phyloP scores from a whole-genome alignment of 169 alveolate genomes.

The Eimeria brunetti region DNA sequence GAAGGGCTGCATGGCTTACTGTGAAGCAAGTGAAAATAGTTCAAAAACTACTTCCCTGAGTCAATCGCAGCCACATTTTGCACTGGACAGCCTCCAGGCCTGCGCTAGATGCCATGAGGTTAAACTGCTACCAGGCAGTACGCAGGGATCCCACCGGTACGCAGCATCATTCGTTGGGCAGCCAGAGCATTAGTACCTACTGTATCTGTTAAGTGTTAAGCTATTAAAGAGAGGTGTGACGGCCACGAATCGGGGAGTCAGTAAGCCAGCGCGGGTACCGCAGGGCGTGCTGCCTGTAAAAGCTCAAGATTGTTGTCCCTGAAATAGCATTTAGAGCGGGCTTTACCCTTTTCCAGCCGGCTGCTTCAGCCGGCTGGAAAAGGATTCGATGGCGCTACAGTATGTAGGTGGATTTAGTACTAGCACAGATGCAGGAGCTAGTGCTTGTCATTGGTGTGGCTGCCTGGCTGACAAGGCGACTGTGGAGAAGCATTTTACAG shows the following conservation, averaged over 20 bases:
- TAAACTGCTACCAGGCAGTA: not conserved
- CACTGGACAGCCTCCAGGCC: not conserved
- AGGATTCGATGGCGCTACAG: not conserved
- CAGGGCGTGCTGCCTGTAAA: not conserved
- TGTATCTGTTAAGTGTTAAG: not conserved
- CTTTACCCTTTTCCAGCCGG: not conserved
- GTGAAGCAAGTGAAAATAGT: not conserved
- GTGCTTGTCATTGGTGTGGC: not conserved
- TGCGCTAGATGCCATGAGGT: not conserved
- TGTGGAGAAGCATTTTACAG: not conserved
- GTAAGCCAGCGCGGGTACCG: not conserved
- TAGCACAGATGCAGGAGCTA: not conserved
- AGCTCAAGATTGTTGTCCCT: not conserved
- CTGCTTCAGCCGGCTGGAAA: not conserved
- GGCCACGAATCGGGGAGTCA: not conserved
- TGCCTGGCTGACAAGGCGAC: not conserved
- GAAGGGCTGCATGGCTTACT: not conserved
- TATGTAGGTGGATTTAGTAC: not conserved
- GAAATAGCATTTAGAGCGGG: not conserved
- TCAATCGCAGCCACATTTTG: not conserved
- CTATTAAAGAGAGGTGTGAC: not conserved
- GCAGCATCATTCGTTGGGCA: not conserved
- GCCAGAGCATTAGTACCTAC: not conserved
- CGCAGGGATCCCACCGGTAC: not conserved
- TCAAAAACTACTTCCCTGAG: not conserved